Base-by-base conservation (phyloP, 495 filamentous ascomycete species). In the Trypethelium eluteriae region DNA sequence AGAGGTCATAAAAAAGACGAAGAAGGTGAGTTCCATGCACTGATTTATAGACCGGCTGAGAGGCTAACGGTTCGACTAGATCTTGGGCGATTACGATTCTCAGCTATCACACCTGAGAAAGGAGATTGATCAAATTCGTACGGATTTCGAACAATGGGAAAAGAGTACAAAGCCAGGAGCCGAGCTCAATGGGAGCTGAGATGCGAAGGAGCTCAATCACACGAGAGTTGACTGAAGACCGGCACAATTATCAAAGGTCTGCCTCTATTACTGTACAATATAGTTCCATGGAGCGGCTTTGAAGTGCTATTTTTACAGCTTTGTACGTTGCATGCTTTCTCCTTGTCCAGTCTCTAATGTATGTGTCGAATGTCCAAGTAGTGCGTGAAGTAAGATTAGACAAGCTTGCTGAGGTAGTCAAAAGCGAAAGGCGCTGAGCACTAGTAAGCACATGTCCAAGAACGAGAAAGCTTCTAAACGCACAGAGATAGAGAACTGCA, bases 21-120 rank as follows among this genome's bases (percentile, higher is more conserved):
- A 89, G 76, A 93, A 95, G 88, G 93, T 96, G 76, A 62, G 85
- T 73, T 66, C 16, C 50, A 11, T 35, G 64, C 61, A 62, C 67
- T 62, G 56, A 68, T n/a, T 2, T 39, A 38, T 4, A 38, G 64
- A 63, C 75, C 79, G 72, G 25, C 11, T 69, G 41, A 97, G 53
- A 36, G 14, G 53, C 49, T 53, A 53, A 36, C 36, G 53, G 3
- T 11, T 35, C 7, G 0, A 10, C 32, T 59, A 59, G 94, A 89
- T 98, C 63, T 78, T 99, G 64, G 87, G 90, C 70, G 91, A 93
- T 71, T 98, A 96, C 74, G 90, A 91, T 69, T 86, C 86, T 67
- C 95, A 98, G 76, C 82, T 99, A 12, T 80, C 87, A 70, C 88
- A 93, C 75, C 81, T 99, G 64, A 90, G 88, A 71, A 89, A 89